Percentiles rank a stretch among this genome's conserved stretches.
Conservation (phyloP, 2,329 filamentous ascomycete genomes). For the Cercospora sojina region DNA sequence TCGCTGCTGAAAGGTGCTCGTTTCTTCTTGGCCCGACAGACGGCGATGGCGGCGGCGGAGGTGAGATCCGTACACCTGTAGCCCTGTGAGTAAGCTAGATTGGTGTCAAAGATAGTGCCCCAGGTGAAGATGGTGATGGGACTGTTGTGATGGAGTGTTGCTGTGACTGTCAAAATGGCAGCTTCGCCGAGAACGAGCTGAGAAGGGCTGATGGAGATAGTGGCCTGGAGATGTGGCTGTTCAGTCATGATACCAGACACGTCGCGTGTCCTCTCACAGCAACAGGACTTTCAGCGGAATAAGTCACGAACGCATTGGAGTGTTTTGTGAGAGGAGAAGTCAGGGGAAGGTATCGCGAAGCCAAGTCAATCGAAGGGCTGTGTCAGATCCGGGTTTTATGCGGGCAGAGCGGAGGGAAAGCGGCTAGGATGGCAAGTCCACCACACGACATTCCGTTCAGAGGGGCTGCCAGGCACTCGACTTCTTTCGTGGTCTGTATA, state of each 20-base stretch:
- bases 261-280: too few relatives aligned
- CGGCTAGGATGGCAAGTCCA: too few relatives aligned
- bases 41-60: neutral
- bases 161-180: neutral
- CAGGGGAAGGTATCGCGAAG: too few relatives aligned
- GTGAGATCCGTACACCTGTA: neutral
- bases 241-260: too few relatives aligned
- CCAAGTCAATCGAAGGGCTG: too few relatives aligned
- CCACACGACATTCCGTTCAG: too few relatives aligned
- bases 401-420: too few relatives aligned
- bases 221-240: neutral
- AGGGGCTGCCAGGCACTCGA: too few relatives aligned
- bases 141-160: neutral
- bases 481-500: neutral
- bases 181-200: neutral
- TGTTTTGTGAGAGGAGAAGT: too few relatives aligned
- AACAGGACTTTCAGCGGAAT: too few relatives aligned
- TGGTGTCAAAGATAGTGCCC: neutral
- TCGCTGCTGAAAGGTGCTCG: neutral
- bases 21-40: constrained; percentile 1
- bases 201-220: neutral
- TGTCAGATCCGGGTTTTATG: too few relatives aligned
- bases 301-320: too few relatives aligned
- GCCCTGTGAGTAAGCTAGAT: neutral
- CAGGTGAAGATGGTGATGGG: neutral